phyloP scores from a whole-genome alignment of 2,329 filamentous ascomycete genomes.

The Pseudocercospora musae region DNA sequence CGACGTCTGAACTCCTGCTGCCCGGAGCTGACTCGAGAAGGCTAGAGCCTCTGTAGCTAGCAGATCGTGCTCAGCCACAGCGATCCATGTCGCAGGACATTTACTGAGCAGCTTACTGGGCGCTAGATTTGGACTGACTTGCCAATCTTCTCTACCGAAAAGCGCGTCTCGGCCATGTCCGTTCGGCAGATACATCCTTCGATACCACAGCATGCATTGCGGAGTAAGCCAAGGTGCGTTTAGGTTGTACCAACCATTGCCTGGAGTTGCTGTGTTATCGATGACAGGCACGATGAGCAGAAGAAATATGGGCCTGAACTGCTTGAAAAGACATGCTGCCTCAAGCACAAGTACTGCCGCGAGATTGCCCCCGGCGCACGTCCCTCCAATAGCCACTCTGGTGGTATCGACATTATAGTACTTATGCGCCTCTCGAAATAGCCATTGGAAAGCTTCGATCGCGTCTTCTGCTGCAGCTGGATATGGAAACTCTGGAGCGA shows the following conservation, averaged over 20 bases:
- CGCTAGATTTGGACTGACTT: slow-evolving; percentile 21
- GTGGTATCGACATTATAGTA: slow-evolving; percentile 16
- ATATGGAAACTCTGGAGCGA: slow-evolving; percentile 47
- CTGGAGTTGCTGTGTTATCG: slow-evolving; percentile 19
- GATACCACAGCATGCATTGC: slow-evolving; percentile 19
- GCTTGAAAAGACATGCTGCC: slow-evolving; percentile 21
- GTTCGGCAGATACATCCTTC: slow-evolving; percentile 19
- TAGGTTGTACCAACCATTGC: slow-evolving; percentile 22
- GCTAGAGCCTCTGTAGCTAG: slow-evolving; percentile 20
- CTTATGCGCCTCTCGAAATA: slow-evolving; percentile 16
- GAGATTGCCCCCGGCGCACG: slow-evolving; percentile 19
- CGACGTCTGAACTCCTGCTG: slow-evolving; percentile 12
- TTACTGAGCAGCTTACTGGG: slow-evolving; percentile 20
- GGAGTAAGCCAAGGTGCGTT: slow-evolving; percentile 22
- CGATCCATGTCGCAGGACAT: slow-evolving; percentile 21
- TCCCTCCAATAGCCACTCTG: slow-evolving; percentile 20
- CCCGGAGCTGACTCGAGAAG: slow-evolving; percentile 17
- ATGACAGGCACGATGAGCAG: slow-evolving; percentile 22
- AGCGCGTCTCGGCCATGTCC: slow-evolving; percentile 5
- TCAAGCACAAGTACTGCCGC: slow-evolving; percentile 21
- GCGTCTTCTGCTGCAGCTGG: slow-evolving; percentile 44
- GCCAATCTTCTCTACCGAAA: slow-evolving; percentile 19
- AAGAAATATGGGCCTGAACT: slow-evolving; percentile 18
- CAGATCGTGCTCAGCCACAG: slow-evolving; percentile 21
- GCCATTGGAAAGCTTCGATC: slow-evolving; percentile 46